Base-by-base conservation (phyloP, 2,329 filamentous ascomycete species). In the Penicillium palitans region DNA sequence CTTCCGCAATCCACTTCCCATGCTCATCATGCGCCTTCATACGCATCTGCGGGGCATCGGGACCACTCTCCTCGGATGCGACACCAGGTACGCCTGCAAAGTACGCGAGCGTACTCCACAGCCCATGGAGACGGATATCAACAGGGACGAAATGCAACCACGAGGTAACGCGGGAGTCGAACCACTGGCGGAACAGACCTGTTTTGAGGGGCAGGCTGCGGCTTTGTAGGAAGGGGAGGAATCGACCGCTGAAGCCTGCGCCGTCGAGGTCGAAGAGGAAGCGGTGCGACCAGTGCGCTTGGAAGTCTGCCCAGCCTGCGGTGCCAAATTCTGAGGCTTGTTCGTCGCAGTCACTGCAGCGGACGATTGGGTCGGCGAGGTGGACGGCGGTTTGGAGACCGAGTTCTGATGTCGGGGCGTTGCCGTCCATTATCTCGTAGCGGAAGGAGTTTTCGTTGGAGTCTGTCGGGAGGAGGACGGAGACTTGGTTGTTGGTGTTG, bases 101-200 rank as follows among this genome's bases (percentile, higher is more conserved):
- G 74, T 91, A 95, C 0, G 88, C 84, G 54, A 93, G 74, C 0
- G 87, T 90, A 61, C 85, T 86, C 78, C 90, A 91, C 41, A 95
- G 76, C 1, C 84, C 89, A 60, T 92, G 89, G 21, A 90, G 85
- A 3, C 90, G 83, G 2, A 88, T 65, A 70, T 95, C 90, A 17
- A 93, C 76, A 9, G 91, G 91, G 2, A 93, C 87, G 66, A 91
- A 95, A 71, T 96, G 90, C 45, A 87, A 78, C 90, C 90, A 96
- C 0, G 90, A 84, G 58, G 81, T 83, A 17, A 95, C 75, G 6
- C 91, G 84, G 50, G 87, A 86, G 58, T 90, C 88, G 73, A 88
- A 90, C 91, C 91, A 96, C 69, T 91, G 86, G 25, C 86, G 83
- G 73, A 93, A 93, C 7, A 93, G 79, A 0, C 86, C 86, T 0